These are phyloP conservation scores for Ganoderma leucocontextum DNA, from an alignment of 1,284 basidiomycete genomes.

Conservation along the genomic window DNA sequence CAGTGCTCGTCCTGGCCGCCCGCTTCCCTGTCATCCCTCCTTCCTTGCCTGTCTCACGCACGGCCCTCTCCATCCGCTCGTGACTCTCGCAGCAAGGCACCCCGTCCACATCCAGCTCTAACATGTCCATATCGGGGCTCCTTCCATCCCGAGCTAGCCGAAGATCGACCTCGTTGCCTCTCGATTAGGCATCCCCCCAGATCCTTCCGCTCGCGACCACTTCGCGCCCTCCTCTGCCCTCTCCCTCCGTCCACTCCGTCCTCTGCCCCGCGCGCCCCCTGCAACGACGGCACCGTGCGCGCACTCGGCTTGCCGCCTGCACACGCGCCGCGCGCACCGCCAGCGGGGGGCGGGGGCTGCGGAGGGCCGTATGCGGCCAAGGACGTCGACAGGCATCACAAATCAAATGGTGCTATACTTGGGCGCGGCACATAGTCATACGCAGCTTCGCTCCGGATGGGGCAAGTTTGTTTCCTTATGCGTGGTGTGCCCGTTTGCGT, in stretches of 20 bases:
- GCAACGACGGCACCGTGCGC: slow-evolving; percentile 2
- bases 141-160: slow-evolving; percentile 39
- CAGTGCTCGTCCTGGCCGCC: slow-evolving; percentile 31
- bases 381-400: slow-evolving; percentile 25
- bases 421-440: slow-evolving; percentile 28
- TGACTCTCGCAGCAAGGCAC: slow-evolving; percentile 43
- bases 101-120: slow-evolving; percentile 29
- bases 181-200: slow-evolving; percentile 33
- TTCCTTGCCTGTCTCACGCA: slow-evolving; percentile 34
- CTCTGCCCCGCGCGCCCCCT: slow-evolving; percentile 8
- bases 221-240: slow-evolving; percentile 17
- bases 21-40: slow-evolving; percentile 31
- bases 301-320: slow-evolving; percentile 11
- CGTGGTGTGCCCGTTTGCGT: slow-evolving; percentile 25
- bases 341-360: slow-evolving; percentile 16
- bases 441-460: slow-evolving; percentile 26
- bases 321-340: slow-evolving; percentile 1
- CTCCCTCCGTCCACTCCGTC: slow-evolving; percentile 25
- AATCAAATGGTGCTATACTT: slow-evolving; percentile 32
- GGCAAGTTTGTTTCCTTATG: slow-evolving; percentile 32
- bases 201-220: slow-evolving; percentile 28
- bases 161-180: slow-evolving; percentile 37
- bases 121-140: slow-evolving; percentile 25
- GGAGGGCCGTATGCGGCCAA: slow-evolving; percentile 23
- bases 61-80: slow-evolving; percentile 37